Evolutionary conservation across 768 basidiomycete genomes (phyloP), one percentile per base, ranked within the genome.

Genomic region (Podaxis mareebaensis): DNA sequence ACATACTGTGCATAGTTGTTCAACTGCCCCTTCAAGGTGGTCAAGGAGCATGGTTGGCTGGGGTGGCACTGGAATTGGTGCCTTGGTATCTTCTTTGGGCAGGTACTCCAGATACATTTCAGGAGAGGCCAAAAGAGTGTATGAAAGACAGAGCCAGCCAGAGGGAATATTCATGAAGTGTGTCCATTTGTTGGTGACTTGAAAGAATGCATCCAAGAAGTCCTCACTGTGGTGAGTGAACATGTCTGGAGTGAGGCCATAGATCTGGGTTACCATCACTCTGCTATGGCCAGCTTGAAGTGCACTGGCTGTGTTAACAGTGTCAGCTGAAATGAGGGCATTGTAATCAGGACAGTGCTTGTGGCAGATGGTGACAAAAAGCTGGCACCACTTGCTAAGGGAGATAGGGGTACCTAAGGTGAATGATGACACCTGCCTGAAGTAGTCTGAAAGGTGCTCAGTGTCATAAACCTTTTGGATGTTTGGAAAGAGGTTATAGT

Each of bases 181-280:
- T 13, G 15, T 22, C 46, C 46, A 48, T 17, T 48, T 48, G 7
- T 48, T 6, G 20, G 46, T 48, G 20, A 48, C 13, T 2, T 20
- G 13, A 20, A 48, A 22, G 20, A 48, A 48, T 17, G 13, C 46
- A 17, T 48, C 17, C 8, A 48, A 7, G 20, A 48, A n/a, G 20
- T 48, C 46, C 20, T 48, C 20, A 6, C 46, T 48, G 46, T 48
- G 20, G 46, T 48, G 20, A 48, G 46, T 22, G 3, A 74, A 51
- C 1, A 70, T 56, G 17, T 74, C 68, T 0, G 67, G 56, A n/a
- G 69, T 71, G 0, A 76, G 49, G 0, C 74, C 75, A 67, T 77
- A 76, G 1, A 72, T 36, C 0, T 56, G 22, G 30, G 73, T 71
- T 38, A 75, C 74, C 0, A 68, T 72, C 0, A 48, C 26, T 0